These are phyloP conservation scores for Medicago ruthenica DNA, from an alignment of 306 rosid species.

Conservation along the genomic window DNA sequence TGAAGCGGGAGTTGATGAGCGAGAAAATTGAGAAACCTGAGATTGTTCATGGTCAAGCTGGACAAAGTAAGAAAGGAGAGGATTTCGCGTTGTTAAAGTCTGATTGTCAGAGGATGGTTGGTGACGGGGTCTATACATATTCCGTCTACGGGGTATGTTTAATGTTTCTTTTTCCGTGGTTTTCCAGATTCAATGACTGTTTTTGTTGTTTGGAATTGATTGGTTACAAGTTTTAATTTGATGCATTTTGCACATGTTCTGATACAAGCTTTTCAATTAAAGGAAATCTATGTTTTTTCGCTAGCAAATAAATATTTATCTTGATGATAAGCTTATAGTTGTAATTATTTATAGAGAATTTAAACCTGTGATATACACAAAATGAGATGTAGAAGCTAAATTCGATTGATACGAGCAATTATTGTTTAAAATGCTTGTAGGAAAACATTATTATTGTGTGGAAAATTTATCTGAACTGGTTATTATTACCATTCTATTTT, in stretches of 20 bases:
- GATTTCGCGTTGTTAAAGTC: slow-evolving; percentile 80
- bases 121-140: slow-evolving; percentile 88
- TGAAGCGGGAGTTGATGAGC: slow-evolving; percentile 84
- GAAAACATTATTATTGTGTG: background rate
- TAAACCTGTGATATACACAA: background rate
- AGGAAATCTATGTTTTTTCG: background rate
- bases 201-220: slow-evolving; percentile 7
- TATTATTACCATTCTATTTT: background rate
- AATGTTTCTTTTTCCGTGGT: background rate
- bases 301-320: no score
- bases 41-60: slow-evolving; percentile 80
- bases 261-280: background rate
- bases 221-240: slow-evolving; percentile 22
- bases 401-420: background rate
- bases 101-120: slow-evolving; percentile 90
- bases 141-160: slow-evolving; percentile 89
- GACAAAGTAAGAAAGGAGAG: slow-evolving; percentile 97
- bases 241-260: background rate
- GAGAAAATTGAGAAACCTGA: slow-evolving; percentile 97
- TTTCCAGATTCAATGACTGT: background rate
- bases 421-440: background rate
- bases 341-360: background rate
- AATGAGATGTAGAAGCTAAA: background rate
- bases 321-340: background rate
- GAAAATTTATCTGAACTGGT: slow-evolving; percentile 8